These are phyloP conservation scores for Naganishia randhawae DNA, from an alignment of 768 basidiomycete species.

Conservation along the genomic window DNA sequence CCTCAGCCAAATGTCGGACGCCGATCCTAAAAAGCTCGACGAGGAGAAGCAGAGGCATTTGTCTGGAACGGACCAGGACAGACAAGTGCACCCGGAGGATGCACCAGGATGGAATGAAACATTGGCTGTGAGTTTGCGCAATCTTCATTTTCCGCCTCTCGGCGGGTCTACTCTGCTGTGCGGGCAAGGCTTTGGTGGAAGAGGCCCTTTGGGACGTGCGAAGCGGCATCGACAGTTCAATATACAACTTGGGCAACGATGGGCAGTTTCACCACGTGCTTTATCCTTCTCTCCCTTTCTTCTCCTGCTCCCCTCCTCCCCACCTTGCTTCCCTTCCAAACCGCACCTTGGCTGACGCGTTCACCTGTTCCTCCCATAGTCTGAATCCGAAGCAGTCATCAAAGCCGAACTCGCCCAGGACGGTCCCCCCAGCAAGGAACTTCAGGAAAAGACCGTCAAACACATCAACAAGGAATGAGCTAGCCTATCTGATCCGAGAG, in stretches of 20 bases:
- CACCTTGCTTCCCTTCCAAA: background rate
- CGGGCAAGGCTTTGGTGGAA: too few species aligned
- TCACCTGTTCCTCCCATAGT: conserved; percentile 29
- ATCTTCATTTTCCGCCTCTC: background rate
- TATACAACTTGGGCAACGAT: background rate
- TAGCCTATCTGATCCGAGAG: background rate
- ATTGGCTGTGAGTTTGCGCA: conserved; percentile 42
- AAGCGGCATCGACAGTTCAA: background rate
- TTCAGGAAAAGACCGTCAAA: conserved; percentile 14
- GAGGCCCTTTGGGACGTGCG: too few species aligned
- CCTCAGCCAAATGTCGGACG: conserved; percentile 12
- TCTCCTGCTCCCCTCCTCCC: background rate
- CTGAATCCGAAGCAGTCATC: conserved; percentile 44
- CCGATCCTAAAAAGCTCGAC: conserved; percentile 2
- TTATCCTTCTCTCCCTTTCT: background rate
- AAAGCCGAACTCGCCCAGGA: conserved; percentile 32
- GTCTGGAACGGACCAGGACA: conserved; percentile 6
- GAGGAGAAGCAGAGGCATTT: conserved; percentile 22
- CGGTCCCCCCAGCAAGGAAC: conserved; percentile 11
- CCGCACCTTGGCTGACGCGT: background rate
- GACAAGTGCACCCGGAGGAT: conserved; percentile 38
- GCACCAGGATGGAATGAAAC: conserved; percentile 50
- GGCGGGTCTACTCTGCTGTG: too few species aligned
- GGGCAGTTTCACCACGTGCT: background rate
- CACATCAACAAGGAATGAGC: conserved; percentile 3